Base-by-base conservation (phyloP, 129 eudicot genomes). In the Smallanthus sonchifolius region DNA sequence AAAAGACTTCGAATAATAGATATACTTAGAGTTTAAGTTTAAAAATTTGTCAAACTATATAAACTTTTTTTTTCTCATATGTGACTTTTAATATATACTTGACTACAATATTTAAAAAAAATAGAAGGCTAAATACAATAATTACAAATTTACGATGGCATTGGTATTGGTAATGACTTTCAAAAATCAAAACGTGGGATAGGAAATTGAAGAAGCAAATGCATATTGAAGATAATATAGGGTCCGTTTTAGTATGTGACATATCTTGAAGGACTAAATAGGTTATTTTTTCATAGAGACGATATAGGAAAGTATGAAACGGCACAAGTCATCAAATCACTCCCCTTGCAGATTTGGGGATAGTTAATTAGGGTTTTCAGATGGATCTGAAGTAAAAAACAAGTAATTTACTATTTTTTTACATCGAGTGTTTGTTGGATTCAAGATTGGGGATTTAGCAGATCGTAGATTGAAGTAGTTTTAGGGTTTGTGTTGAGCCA, bases 321-420 rank as follows among this genome's bases (percentile, higher is more conserved):
- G 48, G n/a, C 35, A 60, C 57, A 36, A 28, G 67, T 51, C 68
- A 72, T 57, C 73, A 79, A 67, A 54, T 55, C 75, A 54, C 16
- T 36, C 69, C 83, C 69, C 68, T 64, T 72, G 28, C 78, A 67
- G 69, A 76, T 83, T 67, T 70, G 90, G 87, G 89, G 87, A 77
- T 85, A 57, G 83, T 77, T 56, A 77, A 43, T 81, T 82, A 79
- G 86, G 84, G 81, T 81, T 83, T 76, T 28, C 75, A 47, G 55
- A 34, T 77, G 67, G 85, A 72, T 82, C 82, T 72, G 30, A 28
- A n/a, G 44, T 10, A 14, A 34, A 34, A 40, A 7, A 49, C 39
- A n/a, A 30, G 14, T 38, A 55, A n/a, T 19, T 34, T 67, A 56
- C 42, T 47, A 32, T 37, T 1, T 51, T 59, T 70, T 55, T 5